These are phyloP conservation scores for Xerocomus brunneocitrinus DNA, from an alignment of 768 basidiomycete species.

Conservation along the genomic window DNA sequence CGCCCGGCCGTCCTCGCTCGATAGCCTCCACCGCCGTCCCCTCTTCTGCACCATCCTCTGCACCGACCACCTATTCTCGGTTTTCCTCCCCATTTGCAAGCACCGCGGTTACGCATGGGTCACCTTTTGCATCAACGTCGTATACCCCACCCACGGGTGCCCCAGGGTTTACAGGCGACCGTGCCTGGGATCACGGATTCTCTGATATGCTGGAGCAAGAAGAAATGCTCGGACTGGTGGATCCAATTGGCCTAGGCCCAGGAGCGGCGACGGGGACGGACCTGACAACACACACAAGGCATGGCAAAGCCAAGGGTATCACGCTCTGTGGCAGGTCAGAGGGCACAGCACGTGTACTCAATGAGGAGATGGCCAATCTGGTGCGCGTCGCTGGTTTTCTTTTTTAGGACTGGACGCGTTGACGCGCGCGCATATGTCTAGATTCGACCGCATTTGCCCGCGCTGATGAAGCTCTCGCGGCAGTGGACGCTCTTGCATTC, in stretches of 20 bases:
- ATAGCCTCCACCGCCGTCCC: not conserved
- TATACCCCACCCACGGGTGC: slow-evolving; percentile 59
- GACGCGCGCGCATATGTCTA: slow-evolving; percentile 23
- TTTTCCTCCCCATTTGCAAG: slow-evolving; percentile 12
- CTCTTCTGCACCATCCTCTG: slow-evolving; percentile 8
- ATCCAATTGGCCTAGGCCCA: slow-evolving; percentile 38
- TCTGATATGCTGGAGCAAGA: slow-evolving; percentile 47
- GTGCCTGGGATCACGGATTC: slow-evolving; percentile 64
- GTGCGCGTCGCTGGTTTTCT: slow-evolving; percentile 38
- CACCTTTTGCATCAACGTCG: slow-evolving; percentile 46
- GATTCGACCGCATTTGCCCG: slow-evolving; percentile 70
- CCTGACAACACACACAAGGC: slow-evolving; percentile 6
- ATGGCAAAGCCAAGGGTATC: slow-evolving; percentile 40
- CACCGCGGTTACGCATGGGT: slow-evolving; percentile 36
- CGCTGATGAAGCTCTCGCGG: slow-evolving; percentile 63
- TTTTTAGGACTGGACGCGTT: not conserved
- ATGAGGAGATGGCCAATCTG: slow-evolving; percentile 49
- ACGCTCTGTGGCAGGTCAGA: slow-evolving; percentile 53
- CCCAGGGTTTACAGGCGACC: slow-evolving; percentile 70
- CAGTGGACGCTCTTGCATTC: slow-evolving; percentile 83
- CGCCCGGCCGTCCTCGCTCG: slow-evolving; percentile 19
- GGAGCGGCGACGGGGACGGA: slow-evolving; percentile 11
- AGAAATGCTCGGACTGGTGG: slow-evolving; percentile 34
- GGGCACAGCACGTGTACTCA: slow-evolving; percentile 50
- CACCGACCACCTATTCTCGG: slow-evolving; percentile 10